Evolutionary conservation across 1,284 basidiomycete genomes (phyloP).

Genomic region (Quambalaria eucalypti): DNA sequence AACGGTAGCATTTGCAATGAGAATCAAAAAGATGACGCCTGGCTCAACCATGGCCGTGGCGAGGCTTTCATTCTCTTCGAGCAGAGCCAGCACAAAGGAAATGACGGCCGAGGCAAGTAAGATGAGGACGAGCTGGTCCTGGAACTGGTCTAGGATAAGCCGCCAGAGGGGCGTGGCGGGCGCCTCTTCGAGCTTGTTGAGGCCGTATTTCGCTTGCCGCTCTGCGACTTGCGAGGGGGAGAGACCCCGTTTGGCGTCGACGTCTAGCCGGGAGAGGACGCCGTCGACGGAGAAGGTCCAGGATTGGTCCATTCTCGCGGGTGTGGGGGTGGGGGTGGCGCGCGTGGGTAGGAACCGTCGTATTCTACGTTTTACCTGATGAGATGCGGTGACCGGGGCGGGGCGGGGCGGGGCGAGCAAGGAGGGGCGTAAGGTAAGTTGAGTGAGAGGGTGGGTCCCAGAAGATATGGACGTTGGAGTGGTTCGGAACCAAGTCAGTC

Average conservation of each 20-base stretch:
- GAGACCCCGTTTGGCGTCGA: slow-evolving; percentile 32
- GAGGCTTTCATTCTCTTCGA: slow-evolving; percentile 35
- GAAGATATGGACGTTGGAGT: too few relatives aligned
- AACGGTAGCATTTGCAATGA: slow-evolving; percentile 44
- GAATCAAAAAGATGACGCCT: slow-evolving; percentile 44
- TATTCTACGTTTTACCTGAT: too few relatives aligned
- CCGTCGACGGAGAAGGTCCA: slow-evolving; percentile 38
- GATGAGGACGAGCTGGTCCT: slow-evolving; percentile 46
- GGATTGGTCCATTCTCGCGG: slow-evolving; percentile 43
- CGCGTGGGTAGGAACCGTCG: too few relatives aligned
- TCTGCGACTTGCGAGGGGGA: slow-evolving; percentile 21
- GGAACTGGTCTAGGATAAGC: slow-evolving; percentile 91
- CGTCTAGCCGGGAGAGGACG: slow-evolving; percentile 25
- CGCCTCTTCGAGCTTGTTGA: slow-evolving; percentile 65
- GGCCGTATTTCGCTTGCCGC: slow-evolving; percentile 22
- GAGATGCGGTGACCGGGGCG: too few relatives aligned
- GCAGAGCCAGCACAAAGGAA: slow-evolving; percentile 40
- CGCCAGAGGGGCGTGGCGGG: slow-evolving; percentile 82
- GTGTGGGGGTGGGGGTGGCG: too few relatives aligned
- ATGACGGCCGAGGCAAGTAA: slow-evolving; percentile 42
- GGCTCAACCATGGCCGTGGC: slow-evolving; percentile 43
- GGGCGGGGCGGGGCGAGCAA: too few relatives aligned
- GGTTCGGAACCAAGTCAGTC: too few relatives aligned
- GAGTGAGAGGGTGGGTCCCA: too few relatives aligned
- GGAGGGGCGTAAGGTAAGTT: too few relatives aligned